Conservation (phyloP, 371 early-diverging fungal genomes). For the Syncephalis plumigaleata region DNA sequence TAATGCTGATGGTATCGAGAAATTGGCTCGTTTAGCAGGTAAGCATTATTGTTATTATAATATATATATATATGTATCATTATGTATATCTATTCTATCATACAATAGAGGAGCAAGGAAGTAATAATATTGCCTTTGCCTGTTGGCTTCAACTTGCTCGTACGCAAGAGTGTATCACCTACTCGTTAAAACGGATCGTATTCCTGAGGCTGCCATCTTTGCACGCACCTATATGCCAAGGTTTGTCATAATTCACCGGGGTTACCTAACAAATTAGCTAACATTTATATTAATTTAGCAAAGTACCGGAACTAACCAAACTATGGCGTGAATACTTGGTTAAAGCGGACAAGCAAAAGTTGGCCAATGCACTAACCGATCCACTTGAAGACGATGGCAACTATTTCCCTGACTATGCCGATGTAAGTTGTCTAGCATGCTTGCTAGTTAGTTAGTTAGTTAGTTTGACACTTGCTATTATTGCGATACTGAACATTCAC, state of each 20-base stretch:
- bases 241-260: conserved; percentile 28
- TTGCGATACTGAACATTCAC: too few relatives aligned
- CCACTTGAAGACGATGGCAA: conserved; percentile 58
- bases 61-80: background rate
- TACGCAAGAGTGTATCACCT: conserved; percentile 59
- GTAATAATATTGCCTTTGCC: conserved; percentile 81
- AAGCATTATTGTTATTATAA: background rate
- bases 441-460: too few relatives aligned
- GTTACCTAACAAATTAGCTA: background rate
- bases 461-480: too few relatives aligned
- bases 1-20: conserved; percentile 49
- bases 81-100: background rate
- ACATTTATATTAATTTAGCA: conserved; percentile 11
- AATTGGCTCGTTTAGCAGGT: conserved; percentile 64
- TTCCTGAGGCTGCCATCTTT: conserved; percentile 93
- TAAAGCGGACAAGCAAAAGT: conserved; percentile 49
- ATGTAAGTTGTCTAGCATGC: conserved; percentile 1
- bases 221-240: conserved; percentile 80
- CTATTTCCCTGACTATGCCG: conserved; percentile 61
- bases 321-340: conserved; percentile 65
- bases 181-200: conserved; percentile 64
- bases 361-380: conserved; percentile 77
- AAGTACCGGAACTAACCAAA: conserved; percentile 48
- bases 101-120: conserved; percentile 27
- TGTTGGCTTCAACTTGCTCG: conserved; percentile 59